Conservation (phyloP, 768 basidiomycete species). For the Lentinula sp. region DNA sequence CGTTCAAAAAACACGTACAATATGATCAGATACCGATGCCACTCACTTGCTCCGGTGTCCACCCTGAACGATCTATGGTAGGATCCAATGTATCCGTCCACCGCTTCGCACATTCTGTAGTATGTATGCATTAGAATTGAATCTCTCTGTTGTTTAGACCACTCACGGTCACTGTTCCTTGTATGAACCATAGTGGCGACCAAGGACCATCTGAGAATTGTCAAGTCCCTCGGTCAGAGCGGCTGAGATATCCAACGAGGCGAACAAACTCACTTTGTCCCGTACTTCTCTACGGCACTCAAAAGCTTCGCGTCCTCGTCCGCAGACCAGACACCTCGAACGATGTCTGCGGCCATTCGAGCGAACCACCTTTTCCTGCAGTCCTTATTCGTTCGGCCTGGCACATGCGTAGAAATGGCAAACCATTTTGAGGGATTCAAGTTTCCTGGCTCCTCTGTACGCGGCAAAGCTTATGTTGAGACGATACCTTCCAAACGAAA, state of each 20-base stretch:
- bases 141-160: background rate
- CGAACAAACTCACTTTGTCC: slow-evolving; percentile 35
- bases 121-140: slow-evolving; percentile 11
- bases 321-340: slow-evolving; percentile 56
- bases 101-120: slow-evolving; percentile 51
- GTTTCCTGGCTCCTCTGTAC: slow-evolving; percentile 50
- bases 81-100: slow-evolving; percentile 60
- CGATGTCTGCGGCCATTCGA: slow-evolving; percentile 55
- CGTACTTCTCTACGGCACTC: slow-evolving; percentile 48
- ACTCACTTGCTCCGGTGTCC: slow-evolving; percentile 48
- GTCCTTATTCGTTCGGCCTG: slow-evolving; percentile 58
- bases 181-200: slow-evolving; percentile 53
- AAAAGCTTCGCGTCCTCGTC: slow-evolving; percentile 54
- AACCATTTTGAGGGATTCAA: slow-evolving; percentile 60
- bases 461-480: slow-evolving; percentile 9
- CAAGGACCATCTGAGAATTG: slow-evolving; percentile 41
- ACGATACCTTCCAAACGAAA: slow-evolving; percentile 1
- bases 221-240: background rate
- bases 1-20: background rate
- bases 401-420: slow-evolving; percentile 56
- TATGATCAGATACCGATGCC: slow-evolving; percentile 9
- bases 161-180: slow-evolving; percentile 54
- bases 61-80: slow-evolving; percentile 51
- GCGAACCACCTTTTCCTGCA: slow-evolving; percentile 62
- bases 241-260: background rate